Evolutionary conservation across 2,329 filamentous ascomycete genomes (phyloP).

Genomic region (Fusarium sp.): DNA sequence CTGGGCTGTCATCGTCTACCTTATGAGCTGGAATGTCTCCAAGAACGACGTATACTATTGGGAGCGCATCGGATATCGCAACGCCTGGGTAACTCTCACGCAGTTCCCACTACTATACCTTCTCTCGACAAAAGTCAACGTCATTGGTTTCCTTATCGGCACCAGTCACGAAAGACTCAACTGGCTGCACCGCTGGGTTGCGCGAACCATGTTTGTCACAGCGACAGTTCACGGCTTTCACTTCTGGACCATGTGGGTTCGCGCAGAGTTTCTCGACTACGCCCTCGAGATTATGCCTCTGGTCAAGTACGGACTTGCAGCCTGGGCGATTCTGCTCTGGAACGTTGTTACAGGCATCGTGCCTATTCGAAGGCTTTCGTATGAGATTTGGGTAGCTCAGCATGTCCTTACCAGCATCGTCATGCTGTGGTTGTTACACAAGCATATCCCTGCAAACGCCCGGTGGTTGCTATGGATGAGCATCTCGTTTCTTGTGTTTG

Average conservation of each 20-base stretch:
- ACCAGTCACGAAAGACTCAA: slow-evolving; percentile 76
- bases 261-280: slow-evolving; percentile 66
- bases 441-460: slow-evolving; percentile 70
- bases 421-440: slow-evolving; percentile 71
- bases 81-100: slow-evolving; percentile 73
- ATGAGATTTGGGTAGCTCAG: slow-evolving; percentile 77
- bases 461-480: slow-evolving; percentile 74
- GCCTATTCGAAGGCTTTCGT: slow-evolving; percentile 72
- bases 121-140: slow-evolving; percentile 67
- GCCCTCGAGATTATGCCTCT: slow-evolving; percentile 72
- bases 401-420: slow-evolving; percentile 71
- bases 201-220: slow-evolving; percentile 74
- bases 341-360: slow-evolving; percentile 70
- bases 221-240: slow-evolving; percentile 76
- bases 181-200: slow-evolving; percentile 80
- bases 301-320: slow-evolving; percentile 73
- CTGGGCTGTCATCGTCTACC: slow-evolving; percentile 68
- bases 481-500: slow-evolving; percentile 70
- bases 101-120: slow-evolving; percentile 74
- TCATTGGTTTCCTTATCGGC: slow-evolving; percentile 70
- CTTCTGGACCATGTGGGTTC: slow-evolving; percentile 73
- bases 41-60: slow-evolving; percentile 65
- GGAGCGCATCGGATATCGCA: slow-evolving; percentile 74
- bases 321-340: slow-evolving; percentile 75
- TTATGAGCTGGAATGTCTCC: slow-evolving; percentile 63